Conservation (phyloP, 345 rosid species). For the Kandelia obovata region DNA sequence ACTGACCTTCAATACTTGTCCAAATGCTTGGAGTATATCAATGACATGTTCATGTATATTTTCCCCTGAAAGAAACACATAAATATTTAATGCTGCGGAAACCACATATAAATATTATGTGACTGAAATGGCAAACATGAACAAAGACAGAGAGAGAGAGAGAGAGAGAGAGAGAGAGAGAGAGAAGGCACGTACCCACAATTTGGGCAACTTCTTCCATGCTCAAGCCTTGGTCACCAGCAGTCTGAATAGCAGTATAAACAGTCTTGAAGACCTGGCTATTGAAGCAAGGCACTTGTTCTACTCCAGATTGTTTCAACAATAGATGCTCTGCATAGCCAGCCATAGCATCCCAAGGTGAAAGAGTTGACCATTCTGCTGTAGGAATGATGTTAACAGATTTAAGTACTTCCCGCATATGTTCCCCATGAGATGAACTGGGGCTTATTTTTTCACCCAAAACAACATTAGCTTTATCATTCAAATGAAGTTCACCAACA, state of each 20-base stretch:
- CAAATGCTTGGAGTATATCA: conserved; percentile 79
- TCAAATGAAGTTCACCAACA: conserved; percentile 22
- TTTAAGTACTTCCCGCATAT: conserved; percentile 36
- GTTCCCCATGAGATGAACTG: conserved; percentile 30
- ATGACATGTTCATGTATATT: conserved; percentile 37
- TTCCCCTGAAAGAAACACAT: conserved; percentile 46
- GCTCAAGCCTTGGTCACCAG: conserved; percentile 94
- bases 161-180: conserved; percentile 4
- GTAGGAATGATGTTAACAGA: conserved; percentile 32
- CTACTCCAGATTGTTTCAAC: conserved; percentile 33
- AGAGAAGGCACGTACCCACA: conserved; percentile 35
- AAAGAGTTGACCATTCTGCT: conserved; percentile 35
- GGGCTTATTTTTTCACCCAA: conserved; percentile 25
- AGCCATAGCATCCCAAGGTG: conserved; percentile 83
- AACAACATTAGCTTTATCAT: conserved; percentile 29
- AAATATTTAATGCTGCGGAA: conserved; percentile 23
- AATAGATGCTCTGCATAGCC: conserved; percentile 45
- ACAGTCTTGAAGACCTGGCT: conserved; percentile 53
- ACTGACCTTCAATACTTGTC: conserved; percentile 75
- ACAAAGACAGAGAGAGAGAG: neutral
- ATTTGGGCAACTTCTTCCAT: conserved; percentile 52
- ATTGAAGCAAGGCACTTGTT: conserved; percentile 27
- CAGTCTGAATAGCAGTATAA: conserved; percentile 62
- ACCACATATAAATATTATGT: neutral
- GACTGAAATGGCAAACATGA: conserved; percentile 3